phyloP scores from a whole-genome alignment of 1,284 basidiomycete species.

The Ustilago crameri region DNA sequence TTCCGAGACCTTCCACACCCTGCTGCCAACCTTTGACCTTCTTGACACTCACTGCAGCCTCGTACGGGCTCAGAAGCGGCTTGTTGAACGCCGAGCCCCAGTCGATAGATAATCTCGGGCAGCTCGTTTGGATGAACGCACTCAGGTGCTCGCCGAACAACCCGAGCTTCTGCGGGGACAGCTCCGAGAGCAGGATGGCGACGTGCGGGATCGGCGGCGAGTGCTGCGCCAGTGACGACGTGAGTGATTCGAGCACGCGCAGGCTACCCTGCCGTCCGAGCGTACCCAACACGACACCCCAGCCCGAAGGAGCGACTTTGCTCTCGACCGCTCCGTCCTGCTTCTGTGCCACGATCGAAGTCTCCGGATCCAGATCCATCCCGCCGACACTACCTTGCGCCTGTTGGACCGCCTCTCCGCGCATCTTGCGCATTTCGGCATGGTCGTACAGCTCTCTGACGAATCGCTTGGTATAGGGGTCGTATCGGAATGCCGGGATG shows the following conservation, averaged over 20 bases:
- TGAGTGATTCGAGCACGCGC: conserved; percentile 77
- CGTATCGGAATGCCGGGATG: conserved; percentile 97
- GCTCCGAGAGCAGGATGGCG: conserved; percentile 91
- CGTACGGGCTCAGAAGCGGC: conserved; percentile 92
- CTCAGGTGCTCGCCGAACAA: conserved; percentile 81
- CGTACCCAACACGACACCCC: conserved; percentile 96
- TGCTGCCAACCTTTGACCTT: conserved; percentile 75
- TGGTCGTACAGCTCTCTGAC: conserved; percentile 94
- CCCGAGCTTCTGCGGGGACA: conserved; percentile 91
- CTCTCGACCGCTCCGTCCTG: conserved; percentile 50
- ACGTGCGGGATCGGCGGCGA: conserved; percentile 74
- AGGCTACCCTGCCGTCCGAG: conserved; percentile 93
- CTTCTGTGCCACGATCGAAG: conserved; percentile 16
- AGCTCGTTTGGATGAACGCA: conserved; percentile 93
- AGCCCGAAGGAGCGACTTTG: conserved; percentile 69
- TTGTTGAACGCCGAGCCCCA: conserved; percentile 86
- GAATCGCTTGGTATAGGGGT: conserved; percentile 97
- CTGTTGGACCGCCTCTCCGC: conserved; percentile 78
- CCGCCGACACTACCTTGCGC: conserved; percentile 51
- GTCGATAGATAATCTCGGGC: conserved; percentile 94
- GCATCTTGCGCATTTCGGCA: conserved; percentile 80
- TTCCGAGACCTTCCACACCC: conserved; percentile 56
- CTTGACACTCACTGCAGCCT: conserved; percentile 87
- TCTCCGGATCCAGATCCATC: conserved; percentile 25
- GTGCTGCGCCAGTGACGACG: conserved; percentile 35